phyloP scores from a whole-genome alignment of 176 grass and related monocot species.

The Eragrostis nindensis region DNA sequence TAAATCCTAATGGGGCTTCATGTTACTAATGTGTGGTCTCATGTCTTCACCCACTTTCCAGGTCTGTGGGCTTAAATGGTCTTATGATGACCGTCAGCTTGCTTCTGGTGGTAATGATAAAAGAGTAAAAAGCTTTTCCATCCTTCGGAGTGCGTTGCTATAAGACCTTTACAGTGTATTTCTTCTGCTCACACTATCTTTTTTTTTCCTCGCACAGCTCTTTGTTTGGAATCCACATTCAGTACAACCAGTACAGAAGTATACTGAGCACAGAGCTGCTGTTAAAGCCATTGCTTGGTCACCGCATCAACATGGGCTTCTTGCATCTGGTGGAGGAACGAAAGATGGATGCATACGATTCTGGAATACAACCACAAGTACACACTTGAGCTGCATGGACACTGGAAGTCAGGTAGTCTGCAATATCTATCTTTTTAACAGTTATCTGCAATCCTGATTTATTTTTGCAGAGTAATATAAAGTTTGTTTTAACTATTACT shows the following conservation, averaged over 20 bases:
- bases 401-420: slow-evolving; percentile 90
- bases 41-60: no score
- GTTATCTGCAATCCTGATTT: neutral
- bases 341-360: slow-evolving; percentile 96
- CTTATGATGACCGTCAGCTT: slow-evolving; percentile 90
- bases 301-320: slow-evolving; percentile 89
- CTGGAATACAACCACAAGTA: slow-evolving; percentile 93
- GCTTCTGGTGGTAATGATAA: slow-evolving; percentile 96
- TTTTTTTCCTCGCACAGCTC: slow-evolving; percentile 53
- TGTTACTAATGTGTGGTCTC: neutral
- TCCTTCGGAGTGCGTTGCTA: slow-evolving; percentile 15
- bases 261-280: slow-evolving; percentile 93
- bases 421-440: slow-evolving; percentile 11
- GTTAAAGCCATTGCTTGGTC: slow-evolving; percentile 99
- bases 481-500: neutral
- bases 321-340: slow-evolving; percentile 97
- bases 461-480: neutral
- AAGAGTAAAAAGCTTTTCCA: slow-evolving; percentile 53
- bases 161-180: neutral
- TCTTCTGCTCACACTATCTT: neutral
- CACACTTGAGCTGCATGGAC: slow-evolving; percentile 80
- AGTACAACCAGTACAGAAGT: slow-evolving; percentile 75
- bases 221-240: slow-evolving; percentile 99
- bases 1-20: neutral
- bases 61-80: slow-evolving; percentile 99